Evolutionary conservation across 2,329 filamentous ascomycete species (phyloP).

Genomic region (Periconia sp.): DNA sequence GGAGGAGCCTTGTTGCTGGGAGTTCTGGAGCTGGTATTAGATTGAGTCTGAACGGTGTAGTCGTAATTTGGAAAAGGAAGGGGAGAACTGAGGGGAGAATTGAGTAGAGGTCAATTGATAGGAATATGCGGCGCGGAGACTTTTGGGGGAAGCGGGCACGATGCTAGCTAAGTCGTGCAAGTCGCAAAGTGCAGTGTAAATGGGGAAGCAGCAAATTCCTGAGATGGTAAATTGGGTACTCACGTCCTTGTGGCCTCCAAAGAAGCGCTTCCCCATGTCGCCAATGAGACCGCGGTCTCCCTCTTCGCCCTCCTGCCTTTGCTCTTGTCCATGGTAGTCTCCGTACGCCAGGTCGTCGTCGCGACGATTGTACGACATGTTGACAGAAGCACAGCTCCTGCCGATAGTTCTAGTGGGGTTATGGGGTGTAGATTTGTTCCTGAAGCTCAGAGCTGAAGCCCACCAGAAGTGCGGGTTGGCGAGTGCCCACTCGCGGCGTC

Average conservation of each 20-base stretch:
- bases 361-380: constrained; percentile 41
- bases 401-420: too few species aligned
- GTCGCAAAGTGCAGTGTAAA: not conserved
- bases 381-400: constrained; percentile 20
- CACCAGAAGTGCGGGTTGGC: constrained; percentile 10
- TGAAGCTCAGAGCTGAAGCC: constrained; percentile 8
- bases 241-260: constrained; percentile 41
- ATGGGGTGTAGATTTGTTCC: too few species aligned
- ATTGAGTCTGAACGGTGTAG: too few species aligned
- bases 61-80: too few species aligned
- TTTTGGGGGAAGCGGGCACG: too few species aligned
- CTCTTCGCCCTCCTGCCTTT: constrained; percentile 40
- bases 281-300: constrained; percentile 59
- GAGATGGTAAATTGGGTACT: constrained; percentile 18
- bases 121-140: too few species aligned
- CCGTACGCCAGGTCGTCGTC: constrained; percentile 64
- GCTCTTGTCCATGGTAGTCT: constrained; percentile 49
- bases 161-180: too few species aligned
- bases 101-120: too few species aligned
- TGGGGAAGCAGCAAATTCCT: constrained; percentile 22
- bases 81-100: too few species aligned
- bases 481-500: constrained; percentile 18
- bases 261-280: constrained; percentile 57
- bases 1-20: constrained; percentile 36
- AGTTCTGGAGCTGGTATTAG: constrained; percentile 20